These are phyloP conservation scores for Alternaria postmessia DNA, from an alignment of 2,329 filamentous ascomycete species.

Conservation along the genomic window DNA sequence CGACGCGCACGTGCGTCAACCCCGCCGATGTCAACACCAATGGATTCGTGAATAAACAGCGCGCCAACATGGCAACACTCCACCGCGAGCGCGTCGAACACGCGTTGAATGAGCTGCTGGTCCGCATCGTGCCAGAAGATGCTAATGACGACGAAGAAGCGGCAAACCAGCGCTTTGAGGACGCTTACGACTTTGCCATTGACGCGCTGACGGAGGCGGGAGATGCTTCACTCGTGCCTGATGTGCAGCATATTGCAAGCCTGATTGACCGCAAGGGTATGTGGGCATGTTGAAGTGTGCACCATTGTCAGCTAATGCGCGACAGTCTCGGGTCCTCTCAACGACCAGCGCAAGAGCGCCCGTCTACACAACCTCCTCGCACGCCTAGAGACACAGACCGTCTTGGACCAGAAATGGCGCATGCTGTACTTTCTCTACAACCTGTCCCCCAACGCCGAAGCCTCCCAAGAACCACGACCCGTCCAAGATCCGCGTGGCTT, in stretches of 20 bases:
- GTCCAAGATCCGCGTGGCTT: conserved; percentile 25
- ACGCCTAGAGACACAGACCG: conserved; percentile 85
- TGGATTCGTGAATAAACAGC: conserved; percentile 17
- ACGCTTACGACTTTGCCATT: conserved; percentile 62
- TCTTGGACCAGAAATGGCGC: conserved; percentile 94
- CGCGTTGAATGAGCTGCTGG: conserved; percentile 80
- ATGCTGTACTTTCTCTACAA: conserved; percentile 91
- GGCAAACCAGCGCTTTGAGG: conserved; percentile 73
- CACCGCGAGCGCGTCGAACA: conserved; percentile 72
- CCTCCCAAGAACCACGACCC: conserved; percentile 11
- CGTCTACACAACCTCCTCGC: conserved; percentile 92
- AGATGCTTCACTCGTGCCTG: conserved; percentile 67
- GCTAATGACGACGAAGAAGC: conserved; percentile 72
- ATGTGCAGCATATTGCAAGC: conserved; percentile 91
- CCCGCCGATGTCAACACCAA: conserved; percentile 21
- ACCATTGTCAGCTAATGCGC: conserved; percentile 17
- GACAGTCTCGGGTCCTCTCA: conserved; percentile 75
- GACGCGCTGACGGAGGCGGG: conserved; percentile 54
- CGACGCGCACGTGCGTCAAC: conserved; percentile 14
- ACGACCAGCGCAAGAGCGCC: conserved; percentile 72
- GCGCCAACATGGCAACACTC: conserved; percentile 45
- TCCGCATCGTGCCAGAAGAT: conserved; percentile 73
- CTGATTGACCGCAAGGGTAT: conserved; percentile 82
- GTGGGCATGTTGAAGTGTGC: neutral
- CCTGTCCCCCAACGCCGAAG: conserved; percentile 68